Base-by-base conservation (phyloP, 768 basidiomycete genomes). In the Dioszegia aurantiaca region DNA sequence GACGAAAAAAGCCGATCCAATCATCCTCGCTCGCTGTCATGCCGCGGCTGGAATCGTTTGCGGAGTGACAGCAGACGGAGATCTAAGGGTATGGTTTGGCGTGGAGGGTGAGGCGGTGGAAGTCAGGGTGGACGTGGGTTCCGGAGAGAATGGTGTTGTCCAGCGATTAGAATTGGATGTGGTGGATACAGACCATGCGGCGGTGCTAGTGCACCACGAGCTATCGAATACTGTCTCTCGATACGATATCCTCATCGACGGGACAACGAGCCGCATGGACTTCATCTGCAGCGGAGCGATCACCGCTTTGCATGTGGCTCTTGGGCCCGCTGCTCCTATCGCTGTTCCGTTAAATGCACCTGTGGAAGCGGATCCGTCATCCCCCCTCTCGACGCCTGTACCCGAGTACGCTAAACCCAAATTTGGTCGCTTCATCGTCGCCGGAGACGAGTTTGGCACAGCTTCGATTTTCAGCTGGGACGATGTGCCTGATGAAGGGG, bases 381-480 rank as follows among this genome's bases (percentile, higher is more conserved):
- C 47, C 2, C 43, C 39, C 5, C 23, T 33, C 24, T 37, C 43
- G 51, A 47, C 23, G 33, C 39, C 33, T 10, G 23, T 19, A 16
- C 27, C 14, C 2, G 30, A 41, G 5, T 23, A 19, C 37, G 24
- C 28, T 28, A 19, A 54, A 33, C 37, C 27, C 14, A 44, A 58
- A 9, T 65, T 60, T 40, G 67, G 66, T 16, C 58, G 64, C n/a
- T 64, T 67, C 31, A 40, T 72, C 28, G 49, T 69, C 17, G 64
- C 58, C 8, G 73, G 73, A 2, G 67, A 70, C 28, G 59, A 58
- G 19, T 46, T 45, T 30, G 70, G 73, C 16, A 47, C 36, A 27
- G 61, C 68, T 1, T 58, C 47, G 41, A 70, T 72, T 8, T 74
- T 64, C 66, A 8, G 56, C 10, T 74, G 68, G 73, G 61, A 63